Base-by-base conservation (phyloP, 2,329 filamentous ascomycete species). In the Paraphaeosphaeria minitans region DNA sequence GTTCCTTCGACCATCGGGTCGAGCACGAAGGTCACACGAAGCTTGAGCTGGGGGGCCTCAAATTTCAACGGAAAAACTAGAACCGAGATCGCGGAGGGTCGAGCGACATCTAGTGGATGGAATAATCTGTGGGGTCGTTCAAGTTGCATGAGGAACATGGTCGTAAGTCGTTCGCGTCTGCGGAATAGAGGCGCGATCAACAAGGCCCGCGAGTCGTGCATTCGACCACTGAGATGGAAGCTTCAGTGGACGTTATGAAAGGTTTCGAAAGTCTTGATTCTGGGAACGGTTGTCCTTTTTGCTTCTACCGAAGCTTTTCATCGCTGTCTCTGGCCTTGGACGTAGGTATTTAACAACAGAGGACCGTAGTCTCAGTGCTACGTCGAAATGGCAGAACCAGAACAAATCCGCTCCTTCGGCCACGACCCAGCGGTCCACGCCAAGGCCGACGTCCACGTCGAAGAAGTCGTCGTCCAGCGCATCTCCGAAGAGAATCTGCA, bases 401-500 rank as follows among this genome's bases (percentile, higher is more conserved):
- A 50, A 21, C 19, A 33, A 19, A 50, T 50, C n/a, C 47, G 47
- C n/a, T 50, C 47, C 12, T 50, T 50, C 7, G 47, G 47, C 16
- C 47, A 50, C 9, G 33, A 50, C 29, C 47, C 47, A 19, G 13
- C 47, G 29, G 19, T 50, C 21, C 43, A 59, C n/a, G 58, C 61
- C 24, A 65, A 65, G 33, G 55, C 56, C 19, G 57, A 53, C 10
- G 57, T 63, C 22, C 71, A 79, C 56, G 69, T 80, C 4, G 80
- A 82, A 55, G 81, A 83, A 61, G 72, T 81, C 3, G 76, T 75
- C 24, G 76, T 81, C 31, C 78, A 79, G 19, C 75, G 78, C 16
- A 74, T 83, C 29, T 80, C 80, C 0, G 81, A 83, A 31, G 81
- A 82, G 12, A 79, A 82, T 59, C 58, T 83, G 16, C 77, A 77